phyloP scores from a whole-genome alignment of 129 eudicot species.

The Chrysanthemum seticuspe region DNA sequence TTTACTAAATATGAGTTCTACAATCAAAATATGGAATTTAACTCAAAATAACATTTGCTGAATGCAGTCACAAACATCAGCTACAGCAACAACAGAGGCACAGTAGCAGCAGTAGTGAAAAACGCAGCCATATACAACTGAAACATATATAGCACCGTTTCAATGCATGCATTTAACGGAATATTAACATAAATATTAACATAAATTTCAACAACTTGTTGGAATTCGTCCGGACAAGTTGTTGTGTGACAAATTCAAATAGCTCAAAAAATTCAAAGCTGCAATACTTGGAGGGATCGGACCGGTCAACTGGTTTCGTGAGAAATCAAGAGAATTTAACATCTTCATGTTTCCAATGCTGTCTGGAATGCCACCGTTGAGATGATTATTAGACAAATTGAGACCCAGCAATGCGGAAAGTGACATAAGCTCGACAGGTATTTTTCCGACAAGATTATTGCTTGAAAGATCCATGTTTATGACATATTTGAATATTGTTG shows the following conservation, averaged over 20 bases:
- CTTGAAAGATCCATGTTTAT: conserved; percentile 20
- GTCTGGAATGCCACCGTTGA: conserved; percentile 27
- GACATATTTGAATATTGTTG: neutral
- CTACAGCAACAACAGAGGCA: too few relatives aligned
- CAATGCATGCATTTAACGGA: too few relatives aligned
- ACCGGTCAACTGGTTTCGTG: conserved; percentile 11
- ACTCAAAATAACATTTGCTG: too few relatives aligned
- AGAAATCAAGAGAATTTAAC: conserved; percentile 26
- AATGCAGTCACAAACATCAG: too few relatives aligned
- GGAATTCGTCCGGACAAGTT: conserved; percentile 8
- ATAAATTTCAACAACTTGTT: too few relatives aligned
- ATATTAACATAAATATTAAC: too few relatives aligned
- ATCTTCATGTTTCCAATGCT: conserved; percentile 17
- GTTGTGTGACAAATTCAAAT: conserved; percentile 18
- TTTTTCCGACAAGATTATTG: conserved; percentile 17
- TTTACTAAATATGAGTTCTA: too few relatives aligned
- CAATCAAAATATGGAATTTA: too few relatives aligned
- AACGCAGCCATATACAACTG: too few relatives aligned
- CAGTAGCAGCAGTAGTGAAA: too few relatives aligned
- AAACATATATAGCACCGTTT: too few relatives aligned
- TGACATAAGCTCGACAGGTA: conserved; percentile 15
- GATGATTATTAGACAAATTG: conserved; percentile 28
- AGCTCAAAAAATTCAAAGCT: neutral
- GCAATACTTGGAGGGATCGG: conserved; percentile 25
- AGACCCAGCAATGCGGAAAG: conserved; percentile 7